Base-by-base conservation (phyloP, 1,284 basidiomycete species). In the Ceratobasidium sp. region DNA sequence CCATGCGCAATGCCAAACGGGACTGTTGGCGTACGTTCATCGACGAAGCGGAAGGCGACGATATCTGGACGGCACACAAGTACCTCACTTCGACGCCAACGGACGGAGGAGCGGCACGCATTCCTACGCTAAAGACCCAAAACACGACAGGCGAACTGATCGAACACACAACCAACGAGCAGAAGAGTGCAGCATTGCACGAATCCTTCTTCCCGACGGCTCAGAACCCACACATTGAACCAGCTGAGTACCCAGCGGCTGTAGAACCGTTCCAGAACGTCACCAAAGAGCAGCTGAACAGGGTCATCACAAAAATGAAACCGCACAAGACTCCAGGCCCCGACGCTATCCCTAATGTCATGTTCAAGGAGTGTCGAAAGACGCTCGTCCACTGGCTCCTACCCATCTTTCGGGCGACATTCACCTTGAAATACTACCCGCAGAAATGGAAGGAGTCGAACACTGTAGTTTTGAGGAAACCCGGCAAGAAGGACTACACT, bases 241-340 rank as follows among this genome's bases (percentile, higher is more conserved):
- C 34, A 41, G 23, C 64, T 36, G 21, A 39, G 36, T 60, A 60
- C 21, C 43, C 59, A 57, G 46, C 16, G 26, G 14, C 36, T 5
- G 58, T 60, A 3, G 41, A 41, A 43, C n/a, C 14, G 3, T 60
- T 60, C 26, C 58, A 45, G 21, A 26, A 43, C 10, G 21, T 60
- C n/a, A 60, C 58, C 21, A 43, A 41, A 16, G 41, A 71, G 16
- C 61, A 73, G 32, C 58, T 73, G 5, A 41, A 39, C 26, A 30
- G 65, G 39, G 55, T 61, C 2, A 69, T 74, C 6, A 21, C 50
- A n/a, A 34, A 53, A 6, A 28, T 76, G 6, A 62, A 59, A 46
- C 73, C 75, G 2, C 69, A 60, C 65, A 85, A 85, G 58, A 83
- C 81, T 0, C 77, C 80, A 0, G 80, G 81, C 0, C 79, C 80